Evolutionary conservation across 106 monocot genomes (phyloP), one percentile per base, ranked within the genome.

Genomic region (Iris macrosiphon): DNA sequence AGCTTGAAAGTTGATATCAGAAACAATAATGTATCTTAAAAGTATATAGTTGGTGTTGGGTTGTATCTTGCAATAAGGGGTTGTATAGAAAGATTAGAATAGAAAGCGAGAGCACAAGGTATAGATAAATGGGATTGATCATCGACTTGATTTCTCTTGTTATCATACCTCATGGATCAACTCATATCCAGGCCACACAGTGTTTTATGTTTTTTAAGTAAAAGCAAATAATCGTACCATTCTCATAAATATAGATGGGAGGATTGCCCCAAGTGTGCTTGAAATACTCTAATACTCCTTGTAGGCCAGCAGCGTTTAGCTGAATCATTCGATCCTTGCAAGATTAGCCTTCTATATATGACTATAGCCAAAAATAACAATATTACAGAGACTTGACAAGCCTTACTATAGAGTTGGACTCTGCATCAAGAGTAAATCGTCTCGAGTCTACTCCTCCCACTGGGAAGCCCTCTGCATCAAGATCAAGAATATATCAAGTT

Each of bases 201-300:
- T 35, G 10, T 10, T 35, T 6, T 6, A 35, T 6, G 34, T 4
- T 35, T 35, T 4, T 10, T 6, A 35, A 4, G 34, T 35, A 35
- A 35, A 6, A 35, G 10, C 34, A 28, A 44, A 33, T 3, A 14
- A 13, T 44, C 67, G 38, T 8, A 77, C 80, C 82, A 59, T 82
- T 82, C 40, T 82, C 82, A n/a, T 88, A 69, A 18, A 87, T 28
- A 27, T 68, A 87, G 48, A 76, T 49, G 0, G 69, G 65, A 55
- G 72, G 71, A 45, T 73, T 75, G 16, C 62, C 62, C 33, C 79
- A 88, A 7, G 29, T 44, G 20, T 62, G 22, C 27, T 60, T 79
- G 26, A 82, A 12, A 38, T 66, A 63, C 21, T 69, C 49, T 26
- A 88, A 39, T 6, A 76, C 12, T 3, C 53, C n/a, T 20, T 48